Evolutionary conservation across 1,139 yeast genomes (phyloP), one percentile per base, ranked within the genome.

Genomic region (Suhomyces anneliseae): DNA sequence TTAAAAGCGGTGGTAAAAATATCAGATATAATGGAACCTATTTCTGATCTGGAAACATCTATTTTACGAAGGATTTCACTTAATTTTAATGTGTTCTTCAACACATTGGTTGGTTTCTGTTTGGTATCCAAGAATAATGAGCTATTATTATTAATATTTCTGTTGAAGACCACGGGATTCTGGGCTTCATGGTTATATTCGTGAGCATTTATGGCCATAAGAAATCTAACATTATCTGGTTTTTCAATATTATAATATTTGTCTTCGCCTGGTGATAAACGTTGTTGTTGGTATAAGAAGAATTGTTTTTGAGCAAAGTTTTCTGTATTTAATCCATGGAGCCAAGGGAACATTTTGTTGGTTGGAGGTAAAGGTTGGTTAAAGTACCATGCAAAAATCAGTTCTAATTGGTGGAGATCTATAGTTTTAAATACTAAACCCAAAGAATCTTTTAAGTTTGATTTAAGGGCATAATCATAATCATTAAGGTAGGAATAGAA

Each of bases 311-410:
- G 85, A 4, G 83, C 79, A 52, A 69, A 70, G 56, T 81, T 81
- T 37, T 73, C 77, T 33, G 61, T 65, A 54, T 81, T 81, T 26
- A 83, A 66, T 0, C 96, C 95, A 62, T 90, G 97, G 38, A 89
- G 73, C 97, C 97, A 90, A 1, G 98, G 98, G 58, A 90, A 92
- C 76, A 90, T 81, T 8, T 60, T 64, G 27, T 72, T 78, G 11
- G 93, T 85, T 2, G 78, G 81, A 0, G 97, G 96, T 34, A 90
- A 68, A 1, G 81, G 78, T 8, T 74, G 65, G 48, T 74, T 53
- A 68, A 74, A 81, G 57, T 81, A 79, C 69, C 74, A 70, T n/a
- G 61, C 54, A 49, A 81, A 71, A 0, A 79, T 66, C 0, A 55
- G 31, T 32, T 60, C 56, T 31, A 78, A 59, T 40, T 76, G 74